Evolutionary conservation across 495 filamentous ascomycete species (phyloP), one percentile per base, ranked within the genome.

Genomic region (Lepidopterella palustris): DNA sequence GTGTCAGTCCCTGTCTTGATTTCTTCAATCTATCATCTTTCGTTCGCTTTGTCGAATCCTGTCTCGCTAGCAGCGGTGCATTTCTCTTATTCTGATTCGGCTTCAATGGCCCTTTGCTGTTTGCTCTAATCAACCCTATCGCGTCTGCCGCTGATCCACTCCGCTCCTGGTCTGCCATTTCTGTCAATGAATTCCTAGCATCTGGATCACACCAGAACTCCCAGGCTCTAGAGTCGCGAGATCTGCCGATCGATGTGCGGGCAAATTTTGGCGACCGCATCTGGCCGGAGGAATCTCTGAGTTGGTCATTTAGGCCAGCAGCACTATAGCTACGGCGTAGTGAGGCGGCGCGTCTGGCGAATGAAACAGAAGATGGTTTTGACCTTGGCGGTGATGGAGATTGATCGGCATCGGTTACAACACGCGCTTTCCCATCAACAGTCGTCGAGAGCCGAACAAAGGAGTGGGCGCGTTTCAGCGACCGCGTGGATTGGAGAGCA

Each of bases 171-270:
- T 90, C 82, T 10, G 86, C 85, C 60, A 87, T 86, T 4, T 79
- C 80, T 6, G 83, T 87, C 45, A 95, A 71, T 45, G 59, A 86
- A 87, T 70, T 93, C 1, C 65, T 57, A 18, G 18, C 60, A 25
- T 68, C 65, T 20, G 58, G 53, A 28, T 68, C 65, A 59, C 65
- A 68, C 61, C 61, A 68, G 49, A 68, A 68, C 35, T 68, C 87
- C 91, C 91, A 96, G 29, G 84, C 87, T 27, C 87, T 82, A 15
- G 88, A 84, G 71, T 95, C 88, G 31, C 89, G 80, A 42, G 89
- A 93, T 39, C 90, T 81, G 26, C 91, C 90, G 60, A 83, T 68
- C 21, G 67, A 57, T 6, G 59, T 50, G 32, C 45, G 23, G n/a
- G 61, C 29, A 3, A 68, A 29, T 39, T 68, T 68, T 2, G 57